Base-by-base conservation (phyloP, 495 filamentous ascomycete species). In the Extremus antarcticus region DNA sequence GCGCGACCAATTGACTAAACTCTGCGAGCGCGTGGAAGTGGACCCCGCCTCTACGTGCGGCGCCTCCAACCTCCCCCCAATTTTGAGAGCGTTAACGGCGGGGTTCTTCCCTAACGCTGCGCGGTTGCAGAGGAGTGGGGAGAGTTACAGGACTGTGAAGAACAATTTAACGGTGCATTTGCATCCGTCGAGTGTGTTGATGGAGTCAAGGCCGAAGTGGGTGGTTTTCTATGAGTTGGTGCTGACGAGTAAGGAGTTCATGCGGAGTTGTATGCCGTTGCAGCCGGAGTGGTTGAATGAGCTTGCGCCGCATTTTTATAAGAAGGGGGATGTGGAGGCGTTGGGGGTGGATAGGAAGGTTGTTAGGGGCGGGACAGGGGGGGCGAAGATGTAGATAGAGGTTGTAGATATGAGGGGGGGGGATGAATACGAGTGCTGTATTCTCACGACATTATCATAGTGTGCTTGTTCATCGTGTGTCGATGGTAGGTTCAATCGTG, bases 61-160 rank as follows among this genome's bases (percentile, higher is more conserved):
- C 1, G 70, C 84, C 7, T 74, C 70, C 29, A 88, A 96, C 67
- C 66, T 85, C 22, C 71, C 80, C 10, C 84, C 88, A 0, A 87
- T 97, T 53, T 82, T 88, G 56, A 90, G 94, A 57, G 87, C 94
- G 11, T 75, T 98, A 22, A 91, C 88, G 1, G 78, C 88, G 0
- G 92, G 94, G 0, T 98, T 95, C 76, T 97, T 98, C 74, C 83
- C 89, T 3, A 95, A 98, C 61, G 90, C 92, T 0, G 92, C 94
- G 1, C 73, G 89, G 10, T 66, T 98, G 47, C 86, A 94, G 68
- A 77, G 85, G 29, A 86, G 82, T 3, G 94, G 92, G 11, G 88
- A 95, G 58, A 85, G 81, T 46, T 98, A 97, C 69, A 78, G 90
- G n/a, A 96, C 91, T 3, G 82, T 97, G 21, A 96, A 95, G 80